phyloP scores from a whole-genome alignment of 495 filamentous ascomycete genomes.

The Glutinoglossum americanum region DNA sequence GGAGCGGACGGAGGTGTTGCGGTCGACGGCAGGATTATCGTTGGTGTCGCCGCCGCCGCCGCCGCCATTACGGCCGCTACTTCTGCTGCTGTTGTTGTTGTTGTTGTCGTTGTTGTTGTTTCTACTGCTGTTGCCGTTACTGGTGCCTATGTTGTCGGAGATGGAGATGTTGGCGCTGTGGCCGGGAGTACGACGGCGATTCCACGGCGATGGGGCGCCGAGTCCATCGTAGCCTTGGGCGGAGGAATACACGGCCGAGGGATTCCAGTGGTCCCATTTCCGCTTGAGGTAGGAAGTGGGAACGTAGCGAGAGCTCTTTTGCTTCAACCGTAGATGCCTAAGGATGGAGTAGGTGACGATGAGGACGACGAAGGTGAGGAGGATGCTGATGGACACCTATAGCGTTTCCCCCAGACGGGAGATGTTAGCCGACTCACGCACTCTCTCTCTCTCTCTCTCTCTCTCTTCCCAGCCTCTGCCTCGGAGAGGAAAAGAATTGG shows the following conservation, averaged over 20 bases:
- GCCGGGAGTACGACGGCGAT: background rate
- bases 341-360: constrained; percentile 18
- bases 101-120: too few relatives aligned
- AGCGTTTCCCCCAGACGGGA: background rate
- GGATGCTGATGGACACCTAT: background rate
- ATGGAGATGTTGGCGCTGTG: too few relatives aligned
- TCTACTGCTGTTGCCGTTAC: too few relatives aligned
- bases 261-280: constrained; percentile 38
- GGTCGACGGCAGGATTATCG: too few relatives aligned
- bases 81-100: too few relatives aligned
- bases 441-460: background rate
- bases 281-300: constrained; percentile 35
- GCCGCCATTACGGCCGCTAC: too few relatives aligned
- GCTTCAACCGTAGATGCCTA: constrained; percentile 25
- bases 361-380: background rate
- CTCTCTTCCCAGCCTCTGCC: background rate
- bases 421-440: too few relatives aligned
- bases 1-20: too few relatives aligned
- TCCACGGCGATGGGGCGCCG: background rate
- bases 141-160: too few relatives aligned
- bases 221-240: constrained; percentile 10
- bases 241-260: constrained; percentile 21
- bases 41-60: too few relatives aligned
- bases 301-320: constrained; percentile 33
- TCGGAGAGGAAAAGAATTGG: background rate